Evolutionary conservation across 2,329 filamentous ascomycete genomes (phyloP).

Genomic region (Pestalotiopsis sp.): DNA sequence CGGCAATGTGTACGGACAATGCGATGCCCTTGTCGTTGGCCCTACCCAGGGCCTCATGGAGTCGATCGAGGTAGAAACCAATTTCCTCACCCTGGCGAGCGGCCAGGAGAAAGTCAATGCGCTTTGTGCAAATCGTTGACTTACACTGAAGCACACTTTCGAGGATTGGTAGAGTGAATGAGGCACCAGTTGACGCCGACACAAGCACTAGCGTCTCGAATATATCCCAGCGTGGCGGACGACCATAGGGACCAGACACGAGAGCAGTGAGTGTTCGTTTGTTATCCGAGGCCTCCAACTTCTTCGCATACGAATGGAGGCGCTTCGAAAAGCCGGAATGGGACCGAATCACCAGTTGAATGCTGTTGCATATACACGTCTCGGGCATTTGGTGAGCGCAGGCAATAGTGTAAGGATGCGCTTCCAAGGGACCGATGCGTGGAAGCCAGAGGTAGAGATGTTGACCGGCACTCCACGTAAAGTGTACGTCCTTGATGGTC

Average conservation of each 20-base stretch:
- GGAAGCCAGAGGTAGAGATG: constrained; percentile 65
- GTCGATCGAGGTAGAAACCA: constrained; percentile 54
- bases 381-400: constrained; percentile 52
- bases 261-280: constrained; percentile 45
- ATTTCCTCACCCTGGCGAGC: constrained; percentile 56
- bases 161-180: constrained; percentile 62
- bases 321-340: constrained; percentile 61
- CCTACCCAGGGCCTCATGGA: constrained; percentile 46
- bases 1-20: constrained; percentile 55
- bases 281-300: constrained; percentile 30
- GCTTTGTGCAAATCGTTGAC: constrained; percentile 48
- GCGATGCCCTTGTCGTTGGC: constrained; percentile 49
- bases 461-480: constrained; percentile 61
- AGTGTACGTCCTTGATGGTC: constrained; percentile 62
- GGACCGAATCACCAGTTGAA: constrained; percentile 60
- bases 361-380: constrained; percentile 59
- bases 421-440: constrained; percentile 53
- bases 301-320: constrained; percentile 49
- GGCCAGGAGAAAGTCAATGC: constrained; percentile 56
- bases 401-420: constrained; percentile 66
- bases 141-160: constrained; percentile 52
- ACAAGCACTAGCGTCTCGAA: constrained; percentile 64
- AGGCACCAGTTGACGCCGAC: constrained; percentile 65
- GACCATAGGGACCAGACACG: constrained; percentile 59
- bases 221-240: constrained; percentile 56